Conservation (phyloP, 108 stramenopile genomes). For the Cyclotella kingstonii region DNA sequence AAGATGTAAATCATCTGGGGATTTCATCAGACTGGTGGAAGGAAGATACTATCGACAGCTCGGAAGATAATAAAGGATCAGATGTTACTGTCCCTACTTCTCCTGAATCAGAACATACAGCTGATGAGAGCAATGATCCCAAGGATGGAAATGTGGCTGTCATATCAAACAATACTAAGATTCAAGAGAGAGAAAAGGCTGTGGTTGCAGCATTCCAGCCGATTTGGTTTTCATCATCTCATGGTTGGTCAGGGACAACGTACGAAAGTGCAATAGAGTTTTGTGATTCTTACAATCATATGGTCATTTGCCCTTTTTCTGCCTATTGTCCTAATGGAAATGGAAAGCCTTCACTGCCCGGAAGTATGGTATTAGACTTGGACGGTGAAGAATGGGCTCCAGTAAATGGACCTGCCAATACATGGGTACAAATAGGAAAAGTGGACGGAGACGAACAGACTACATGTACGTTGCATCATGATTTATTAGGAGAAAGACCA, state of each 20-base stretch:
- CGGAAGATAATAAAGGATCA: slow-evolving; percentile 1
- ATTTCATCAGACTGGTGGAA: slow-evolving; percentile 25
- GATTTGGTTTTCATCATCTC: slow-evolving; percentile 22
- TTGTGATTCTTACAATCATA: slow-evolving; percentile 35
- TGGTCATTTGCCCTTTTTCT: slow-evolving; percentile 40
- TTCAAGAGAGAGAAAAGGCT: slow-evolving; percentile 33
- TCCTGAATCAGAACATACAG: slow-evolving; percentile 4
- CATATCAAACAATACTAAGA: slow-evolving; percentile 14
- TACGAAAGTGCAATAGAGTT: slow-evolving; percentile 35
- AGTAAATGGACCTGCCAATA: slow-evolving; percentile 24
- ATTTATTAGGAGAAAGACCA: slow-evolving; percentile 27
- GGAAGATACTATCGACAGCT: slow-evolving; percentile 6
- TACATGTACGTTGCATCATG: slow-evolving; percentile 24
- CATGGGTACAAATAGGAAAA: slow-evolving; percentile 32
- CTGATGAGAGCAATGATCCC: slow-evolving; percentile 10
- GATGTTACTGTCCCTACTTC: slow-evolving; percentile 7
- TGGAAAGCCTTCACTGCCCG: slow-evolving; percentile 19
- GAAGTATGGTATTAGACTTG: slow-evolving; percentile 17
- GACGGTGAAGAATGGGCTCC: slow-evolving; percentile 43
- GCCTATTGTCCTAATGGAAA: slow-evolving; percentile 41
- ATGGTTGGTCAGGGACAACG: slow-evolving; percentile 27
- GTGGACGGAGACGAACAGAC: slow-evolving; percentile 10
- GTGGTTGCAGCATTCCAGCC: slow-evolving; percentile 31
- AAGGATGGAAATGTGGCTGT: slow-evolving; percentile 19
- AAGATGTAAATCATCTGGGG: slow-evolving; percentile 19